Evolutionary conservation across 768 basidiomycete species (phyloP).

Genomic region (Suillus hirtellus): DNA sequence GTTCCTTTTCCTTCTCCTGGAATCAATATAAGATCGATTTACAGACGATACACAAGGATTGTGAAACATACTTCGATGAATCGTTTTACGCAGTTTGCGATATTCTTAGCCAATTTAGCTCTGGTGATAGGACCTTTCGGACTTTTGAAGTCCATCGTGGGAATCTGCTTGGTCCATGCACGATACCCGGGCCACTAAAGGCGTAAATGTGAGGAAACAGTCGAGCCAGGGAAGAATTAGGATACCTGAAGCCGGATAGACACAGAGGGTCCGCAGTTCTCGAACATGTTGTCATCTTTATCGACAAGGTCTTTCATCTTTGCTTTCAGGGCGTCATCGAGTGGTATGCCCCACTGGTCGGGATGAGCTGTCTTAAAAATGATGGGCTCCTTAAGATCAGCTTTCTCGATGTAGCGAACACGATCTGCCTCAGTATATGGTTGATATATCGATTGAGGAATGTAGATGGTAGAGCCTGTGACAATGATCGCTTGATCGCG

Average conservation of each 20-base stretch:
- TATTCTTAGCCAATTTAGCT: slow-evolving; percentile 75
- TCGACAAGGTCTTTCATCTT: slow-evolving; percentile 53
- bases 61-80: slow-evolving; percentile 55
- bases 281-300: slow-evolving; percentile 68
- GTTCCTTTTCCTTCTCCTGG: slow-evolving; percentile 49
- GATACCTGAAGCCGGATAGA: slow-evolving; percentile 76
- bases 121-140: slow-evolving; percentile 78
- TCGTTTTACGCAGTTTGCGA: slow-evolving; percentile 72
- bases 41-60: slow-evolving; percentile 1
- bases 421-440: slow-evolving; percentile 78
- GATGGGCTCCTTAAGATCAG: slow-evolving; percentile 61
- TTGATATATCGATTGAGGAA: slow-evolving; percentile 72
- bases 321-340: slow-evolving; percentile 64
- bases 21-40: slow-evolving; percentile 10
- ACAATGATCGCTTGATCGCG: slow-evolving; percentile 19
- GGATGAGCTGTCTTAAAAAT: slow-evolving; percentile 58
- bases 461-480: slow-evolving; percentile 45
- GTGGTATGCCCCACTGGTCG: slow-evolving; percentile 57
- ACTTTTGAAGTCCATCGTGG: slow-evolving; percentile 77
- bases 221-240: slow-evolving; percentile 6
- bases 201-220: background rate
- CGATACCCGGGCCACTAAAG: slow-evolving; percentile 78
- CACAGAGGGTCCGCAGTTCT: slow-evolving; percentile 74
- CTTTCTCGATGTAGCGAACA: slow-evolving; percentile 74
- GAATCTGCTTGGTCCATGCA: slow-evolving; percentile 79